A percentile compares a stretch with the other conserved stretches of the same genome.
phyloP scores from a whole-genome alignment of 2,329 filamentous ascomycete genomes.

The Achaetomium macrosporum region DNA sequence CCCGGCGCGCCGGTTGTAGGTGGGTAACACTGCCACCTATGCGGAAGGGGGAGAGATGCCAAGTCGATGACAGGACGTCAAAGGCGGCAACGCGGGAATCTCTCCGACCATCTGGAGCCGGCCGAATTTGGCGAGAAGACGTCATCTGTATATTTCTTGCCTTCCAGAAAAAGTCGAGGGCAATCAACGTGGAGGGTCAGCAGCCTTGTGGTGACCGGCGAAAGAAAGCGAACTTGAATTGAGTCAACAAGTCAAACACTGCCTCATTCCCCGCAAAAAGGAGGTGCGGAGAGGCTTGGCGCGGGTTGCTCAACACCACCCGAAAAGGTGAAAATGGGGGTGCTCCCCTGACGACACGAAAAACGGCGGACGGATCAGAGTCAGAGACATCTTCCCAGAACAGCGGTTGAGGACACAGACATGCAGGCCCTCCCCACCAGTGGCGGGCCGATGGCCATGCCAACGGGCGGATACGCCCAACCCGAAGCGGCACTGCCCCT shows the following conservation, averaged over 20 bases:
- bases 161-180: background rate
- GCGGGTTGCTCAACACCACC: background rate
- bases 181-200: background rate
- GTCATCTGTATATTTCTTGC: background rate
- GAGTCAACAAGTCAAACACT: background rate
- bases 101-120: background rate
- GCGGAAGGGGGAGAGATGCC: background rate
- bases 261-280: conserved; percentile 5
- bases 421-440: conserved; percentile 11
- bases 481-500: conserved; percentile 11
- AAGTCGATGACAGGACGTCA: background rate
- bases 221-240: background rate
- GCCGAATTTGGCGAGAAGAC: background rate
- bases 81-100: background rate
- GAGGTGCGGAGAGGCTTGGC: background rate
- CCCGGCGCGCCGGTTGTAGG: background rate
- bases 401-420: background rate
- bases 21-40: background rate
- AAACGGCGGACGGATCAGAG: background rate
- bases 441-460: background rate
- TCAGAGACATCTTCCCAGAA: background rate
- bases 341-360: background rate
- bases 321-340: background rate
- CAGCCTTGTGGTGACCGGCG: background rate
- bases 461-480: conserved; percentile 1